Percentiles rank a stretch among this genome's conserved stretches.
phyloP scores from a whole-genome alignment of 2,329 filamentous ascomycete species.

The Coleophoma crateriformis region DNA sequence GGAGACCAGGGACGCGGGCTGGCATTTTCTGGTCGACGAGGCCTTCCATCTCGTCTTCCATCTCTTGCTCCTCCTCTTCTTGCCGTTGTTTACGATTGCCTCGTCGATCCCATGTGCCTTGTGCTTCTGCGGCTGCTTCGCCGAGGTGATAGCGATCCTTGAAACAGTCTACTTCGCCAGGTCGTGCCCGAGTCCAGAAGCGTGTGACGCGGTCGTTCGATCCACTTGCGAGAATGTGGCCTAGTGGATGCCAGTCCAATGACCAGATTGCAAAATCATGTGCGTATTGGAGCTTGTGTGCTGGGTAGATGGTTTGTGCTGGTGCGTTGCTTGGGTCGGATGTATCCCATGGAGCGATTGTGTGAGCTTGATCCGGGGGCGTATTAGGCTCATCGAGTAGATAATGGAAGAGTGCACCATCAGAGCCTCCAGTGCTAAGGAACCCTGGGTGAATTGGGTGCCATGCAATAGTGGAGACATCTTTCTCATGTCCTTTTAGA shows the following conservation, averaged over 20 bases:
- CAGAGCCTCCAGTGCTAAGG: conserved; percentile 83
- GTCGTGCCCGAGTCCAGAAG: conserved; percentile 90
- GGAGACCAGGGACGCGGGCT: conserved; percentile 46
- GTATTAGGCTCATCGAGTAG: conserved; percentile 92
- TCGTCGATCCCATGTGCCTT: conserved; percentile 88
- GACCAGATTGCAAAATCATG: conserved; percentile 98
- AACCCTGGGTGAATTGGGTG: conserved; percentile 88
- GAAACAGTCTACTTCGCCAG: conserved; percentile 78
- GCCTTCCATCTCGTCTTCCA: conserved; percentile 89
- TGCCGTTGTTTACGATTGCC: conserved; percentile 73
- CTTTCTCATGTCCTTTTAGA: conserved; percentile 91
- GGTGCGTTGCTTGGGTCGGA: conserved; percentile 74
- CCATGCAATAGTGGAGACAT: conserved; percentile 88
- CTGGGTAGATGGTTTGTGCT: conserved; percentile 86
- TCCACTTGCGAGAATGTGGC: conserved; percentile 90
- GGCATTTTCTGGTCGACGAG: conserved; percentile 87
- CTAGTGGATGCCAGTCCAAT: conserved; percentile 93
- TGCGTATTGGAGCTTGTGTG: conserved; percentile 79
- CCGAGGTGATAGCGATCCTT: conserved; percentile 95
- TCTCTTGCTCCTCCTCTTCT: conserved; percentile 90
- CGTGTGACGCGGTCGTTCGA: conserved; percentile 95
- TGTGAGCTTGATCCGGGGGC: conserved; percentile 64
- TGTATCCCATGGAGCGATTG: conserved; percentile 78
- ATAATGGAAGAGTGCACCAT: conserved; percentile 88
- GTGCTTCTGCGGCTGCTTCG: conserved; percentile 84